Percentiles rank a stretch among this genome's conserved stretches.
These are phyloP conservation scores for Ganoderma meredithae DNA, from an alignment of 1,284 basidiomycete species.

Conservation along the genomic window DNA sequence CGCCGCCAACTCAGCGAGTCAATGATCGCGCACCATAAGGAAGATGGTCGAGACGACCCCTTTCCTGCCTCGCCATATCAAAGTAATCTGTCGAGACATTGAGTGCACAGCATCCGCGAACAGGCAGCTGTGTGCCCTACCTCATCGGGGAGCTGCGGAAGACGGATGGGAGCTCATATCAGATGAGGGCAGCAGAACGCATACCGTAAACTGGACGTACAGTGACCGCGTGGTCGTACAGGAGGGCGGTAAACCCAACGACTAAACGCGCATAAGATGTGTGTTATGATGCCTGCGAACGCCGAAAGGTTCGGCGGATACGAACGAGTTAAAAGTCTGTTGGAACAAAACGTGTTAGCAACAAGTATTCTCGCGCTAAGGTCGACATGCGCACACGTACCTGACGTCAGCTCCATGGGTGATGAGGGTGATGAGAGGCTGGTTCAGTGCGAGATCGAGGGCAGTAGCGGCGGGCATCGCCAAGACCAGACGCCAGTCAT, in stretches of 20 bases:
- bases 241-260: conserved; percentile 39
- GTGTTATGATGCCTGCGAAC: not conserved
- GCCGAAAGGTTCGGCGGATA: conserved; percentile 1
- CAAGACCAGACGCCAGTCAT: conserved; percentile 30
- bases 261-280: conserved; percentile 29
- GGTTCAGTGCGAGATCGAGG: conserved; percentile 31
- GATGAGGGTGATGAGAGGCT: conserved; percentile 36
- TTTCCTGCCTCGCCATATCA: conserved; percentile 38
- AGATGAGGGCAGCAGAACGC: not conserved
- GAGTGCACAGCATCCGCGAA: not conserved
- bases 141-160: conserved; percentile 39
- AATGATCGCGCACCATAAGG: conserved; percentile 35
- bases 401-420: conserved; percentile 38
- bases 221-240: conserved; percentile 42
- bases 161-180: conserved; percentile 9
- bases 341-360: conserved; percentile 22
- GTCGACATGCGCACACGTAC: conserved; percentile 33
- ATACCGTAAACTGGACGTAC: conserved; percentile 28
- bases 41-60: conserved; percentile 43
- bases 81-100: conserved; percentile 33
- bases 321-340: conserved; percentile 41
- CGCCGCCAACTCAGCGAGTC: not conserved
- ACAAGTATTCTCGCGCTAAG: not conserved
- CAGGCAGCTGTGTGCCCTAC: conserved; percentile 20
- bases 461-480: conserved; percentile 34